Evolutionary conservation across 306 rosid genomes (phyloP), one percentile per base, ranked within the genome.

Genomic region (Quercus gilva): DNA sequence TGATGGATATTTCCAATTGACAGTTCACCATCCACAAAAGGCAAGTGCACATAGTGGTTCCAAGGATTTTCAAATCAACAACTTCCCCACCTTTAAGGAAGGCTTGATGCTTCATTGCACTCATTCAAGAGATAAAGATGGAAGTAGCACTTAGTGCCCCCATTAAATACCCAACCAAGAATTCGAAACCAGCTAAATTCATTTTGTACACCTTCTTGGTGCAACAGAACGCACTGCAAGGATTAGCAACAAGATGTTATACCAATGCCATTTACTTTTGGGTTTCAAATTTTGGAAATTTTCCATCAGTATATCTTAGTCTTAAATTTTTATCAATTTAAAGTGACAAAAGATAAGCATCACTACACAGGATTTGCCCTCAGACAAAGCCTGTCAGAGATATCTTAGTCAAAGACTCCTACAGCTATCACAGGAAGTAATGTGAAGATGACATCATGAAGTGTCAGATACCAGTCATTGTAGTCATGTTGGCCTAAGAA

Each of bases 371-470:
- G 71, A 33, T 67, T 67, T 88, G 88, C 98, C 97, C 89, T 93
- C 85, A 93, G 88, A 74, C 97, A 96, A 49, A 89, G 74, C 75
- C 81, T 87, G 31, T 94, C 73, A 0, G 98, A 85, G 77, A 96
- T 98, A 81, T 90, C 99, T 43, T 93, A 97, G 75, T 93, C 97
- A 37, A 96, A 86, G 17, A 96, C 98, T 78, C 96, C 99, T 76
- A 93, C 79, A 55, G 99, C 99, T 21, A 96, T 90, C 73, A 96
- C 99, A 6, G 99, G 99, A 84, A 96, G 99, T 9, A 98, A 96
- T 4, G 99, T 93, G 88, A 96, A 93, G 91, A 93, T 91, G 70
- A 96, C 99, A 4, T 96, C 93, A 49, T 88, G 93, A 2, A 88
- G 83, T 11, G 99, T 90, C 76, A 96, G 56, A 84, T 85, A 93